phyloP scores from a whole-genome alignment of 768 basidiomycete species.

The Psilocybe azurescens region DNA sequence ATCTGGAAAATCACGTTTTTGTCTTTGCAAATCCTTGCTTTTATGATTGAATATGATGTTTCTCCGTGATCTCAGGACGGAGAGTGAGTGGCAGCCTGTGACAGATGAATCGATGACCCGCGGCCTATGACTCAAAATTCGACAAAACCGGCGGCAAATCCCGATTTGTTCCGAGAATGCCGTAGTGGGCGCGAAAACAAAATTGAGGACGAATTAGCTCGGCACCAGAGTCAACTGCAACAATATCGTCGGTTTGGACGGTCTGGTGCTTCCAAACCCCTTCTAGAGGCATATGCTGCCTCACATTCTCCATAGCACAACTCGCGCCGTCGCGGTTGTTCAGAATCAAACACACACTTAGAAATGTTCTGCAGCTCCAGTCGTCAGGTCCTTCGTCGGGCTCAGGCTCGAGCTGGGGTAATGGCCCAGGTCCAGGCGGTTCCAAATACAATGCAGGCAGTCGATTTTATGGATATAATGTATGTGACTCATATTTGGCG shows the following conservation, averaged over 20 bases:
- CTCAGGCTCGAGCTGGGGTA: slow-evolving; percentile 51
- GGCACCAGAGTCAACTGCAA: slow-evolving; percentile 9
- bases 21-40: no score
- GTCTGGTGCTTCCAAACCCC: slow-evolving; percentile 18
- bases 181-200: slow-evolving; percentile 1
- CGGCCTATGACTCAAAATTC: not conserved
- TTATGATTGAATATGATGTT: not conserved
- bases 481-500: slow-evolving; percentile 28
- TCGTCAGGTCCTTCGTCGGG: slow-evolving; percentile 51
- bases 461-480: slow-evolving; percentile 74
- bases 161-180: not conserved
- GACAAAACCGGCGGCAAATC: not conserved
- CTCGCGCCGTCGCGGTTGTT: slow-evolving; percentile 76
- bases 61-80: not conserved
- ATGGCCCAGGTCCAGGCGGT: slow-evolving; percentile 71
- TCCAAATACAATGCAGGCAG: slow-evolving; percentile 76
- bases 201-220: slow-evolving; percentile 12
- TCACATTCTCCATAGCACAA: slow-evolving; percentile 74
- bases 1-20: no score
- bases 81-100: not conserved
- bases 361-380: slow-evolving; percentile 79
- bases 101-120: no score
- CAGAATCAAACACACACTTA: slow-evolving; percentile 76
- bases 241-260: slow-evolving; percentile 10
- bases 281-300: slow-evolving; percentile 64